These are phyloP conservation scores for Mortierella sp. DNA, from an alignment of 371 early-diverging fungal species.

Conservation along the genomic window DNA sequence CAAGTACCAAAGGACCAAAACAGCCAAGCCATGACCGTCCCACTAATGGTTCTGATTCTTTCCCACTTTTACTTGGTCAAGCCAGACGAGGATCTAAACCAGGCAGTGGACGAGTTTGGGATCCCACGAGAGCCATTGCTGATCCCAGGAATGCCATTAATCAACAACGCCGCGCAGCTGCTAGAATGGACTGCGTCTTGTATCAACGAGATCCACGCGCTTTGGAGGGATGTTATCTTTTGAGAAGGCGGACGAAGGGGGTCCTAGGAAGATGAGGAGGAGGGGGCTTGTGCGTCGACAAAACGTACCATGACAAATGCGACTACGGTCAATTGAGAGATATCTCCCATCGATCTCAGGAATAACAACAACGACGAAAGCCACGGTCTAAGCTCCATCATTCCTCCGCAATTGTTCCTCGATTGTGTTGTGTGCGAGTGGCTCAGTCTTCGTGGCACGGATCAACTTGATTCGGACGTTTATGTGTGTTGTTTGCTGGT, in stretches of 20 bases:
- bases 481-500: no score
- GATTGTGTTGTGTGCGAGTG: no score
- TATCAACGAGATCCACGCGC: slow-evolving; percentile 11
- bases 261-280: not conserved
- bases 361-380: no score
- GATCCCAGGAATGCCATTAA: slow-evolving; percentile 29
- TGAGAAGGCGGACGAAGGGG: not conserved
- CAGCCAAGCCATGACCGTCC: slow-evolving; percentile 1
- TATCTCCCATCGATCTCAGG: no score
- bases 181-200: slow-evolving; percentile 31
- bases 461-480: no score
- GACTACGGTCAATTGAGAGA: not conserved
- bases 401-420: no score
- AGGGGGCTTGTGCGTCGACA: not conserved
- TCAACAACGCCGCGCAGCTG: slow-evolving; percentile 32
- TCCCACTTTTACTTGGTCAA: slow-evolving; percentile 34
- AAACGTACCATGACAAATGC: not conserved
- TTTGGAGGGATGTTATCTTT: slow-evolving; percentile 25
- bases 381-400: no score
- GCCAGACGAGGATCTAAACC: slow-evolving; percentile 16
- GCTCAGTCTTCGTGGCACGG: no score
- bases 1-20: not conserved
- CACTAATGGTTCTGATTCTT: slow-evolving; percentile 25
- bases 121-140: slow-evolving; percentile 17
- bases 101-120: slow-evolving; percentile 16